Percentiles rank a stretch among this genome's conserved stretches.
phyloP scores from a whole-genome alignment of 2,329 filamentous ascomycete genomes.

The Cordyceps militaris region DNA sequence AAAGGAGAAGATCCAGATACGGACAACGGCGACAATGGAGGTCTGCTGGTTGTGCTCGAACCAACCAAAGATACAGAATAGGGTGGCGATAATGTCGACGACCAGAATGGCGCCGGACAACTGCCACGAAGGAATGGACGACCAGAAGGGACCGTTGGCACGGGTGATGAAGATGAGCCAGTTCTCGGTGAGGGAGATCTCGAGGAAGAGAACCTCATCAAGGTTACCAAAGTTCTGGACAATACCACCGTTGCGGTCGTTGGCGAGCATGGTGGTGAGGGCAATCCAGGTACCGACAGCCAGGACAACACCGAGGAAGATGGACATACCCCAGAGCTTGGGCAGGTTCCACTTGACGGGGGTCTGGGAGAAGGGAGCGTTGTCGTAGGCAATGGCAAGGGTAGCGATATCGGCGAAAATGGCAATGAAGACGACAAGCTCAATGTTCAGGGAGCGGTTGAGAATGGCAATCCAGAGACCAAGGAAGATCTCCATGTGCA shows the following conservation, averaged over 20 bases:
- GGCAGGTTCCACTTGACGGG: constrained; percentile 95
- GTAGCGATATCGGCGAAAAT: constrained; percentile 93
- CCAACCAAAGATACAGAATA: constrained; percentile 81
- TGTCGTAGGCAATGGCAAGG: constrained; percentile 88
- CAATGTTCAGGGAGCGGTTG: constrained; percentile 76
- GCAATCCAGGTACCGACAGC: constrained; percentile 84
- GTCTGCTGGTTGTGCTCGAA: constrained; percentile 61
- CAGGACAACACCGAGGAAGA: constrained; percentile 73
- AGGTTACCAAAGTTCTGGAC: constrained; percentile 81
- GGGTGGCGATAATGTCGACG: constrained; percentile 76
- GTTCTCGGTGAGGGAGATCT: constrained; percentile 87
- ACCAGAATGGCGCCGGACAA: constrained; percentile 68
- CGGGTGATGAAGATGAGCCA: constrained; percentile 96
- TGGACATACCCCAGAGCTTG: constrained; percentile 89
- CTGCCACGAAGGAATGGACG: constrained; percentile 81
- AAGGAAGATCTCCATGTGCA: constrained; percentile 87
- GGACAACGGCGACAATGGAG: constrained; percentile 75
- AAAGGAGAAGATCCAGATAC: constrained; percentile 87
- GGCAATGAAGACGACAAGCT: constrained; percentile 87
- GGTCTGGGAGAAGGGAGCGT: constrained; percentile 75
- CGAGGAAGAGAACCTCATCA: constrained; percentile 78
- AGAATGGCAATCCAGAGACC: constrained; percentile 87
- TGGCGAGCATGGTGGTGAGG: constrained; percentile 73
- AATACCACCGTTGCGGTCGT: constrained; percentile 68
- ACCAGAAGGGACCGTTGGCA: constrained; percentile 89